Base-by-base conservation (phyloP, 345 rosid species). In the Dimocarpus longan region DNA sequence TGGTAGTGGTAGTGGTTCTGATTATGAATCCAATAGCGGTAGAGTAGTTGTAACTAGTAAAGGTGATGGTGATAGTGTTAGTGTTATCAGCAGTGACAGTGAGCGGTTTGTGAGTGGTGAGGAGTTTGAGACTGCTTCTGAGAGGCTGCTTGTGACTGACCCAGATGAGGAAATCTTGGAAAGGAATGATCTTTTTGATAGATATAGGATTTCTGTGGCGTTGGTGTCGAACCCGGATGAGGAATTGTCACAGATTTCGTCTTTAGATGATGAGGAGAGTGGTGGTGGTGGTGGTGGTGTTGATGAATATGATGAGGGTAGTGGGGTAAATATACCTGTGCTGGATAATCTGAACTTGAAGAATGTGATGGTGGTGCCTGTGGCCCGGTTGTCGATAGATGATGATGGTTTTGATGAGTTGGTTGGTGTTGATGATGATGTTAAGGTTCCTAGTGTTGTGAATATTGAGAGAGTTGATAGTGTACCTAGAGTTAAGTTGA, bases 311-410 rank as follows among this genome's bases (percentile, higher is more conserved):
- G 37, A 62, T 69, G 37, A 71, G 76, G 74, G 65, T 50, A 64
- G 56, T 63, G 75, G 4, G 57, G 82, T 82, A 73, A 86, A 81
- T 32, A 64, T 70, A 2, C 68, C 11, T 72, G 66, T 76, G 80
- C 73, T 70, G 67, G 76, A 70, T 75, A 13, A 62, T 74, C 32
- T 39, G 70, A 80, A 77, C 39, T 76, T 80, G 54, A 81, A 84
- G 84, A 46, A 46, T 46, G 12, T 7, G 3, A 46, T 46, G 52
- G 52, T 59, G 64, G 64, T 59, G 64, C 97, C 95, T 7, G 70
- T 91, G 75, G 96, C 96, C 0, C 80, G 80, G 68, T 80, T 91
- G 88, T 91, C 96, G 18, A 57, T 89, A 70, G 92, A 94, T 56
- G 93, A 88, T 78, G 97, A 90, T 77, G 90, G 79, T 2, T 69